These are phyloP conservation scores for Harringtonia aguacate DNA, from an alignment of 2,329 filamentous ascomycete genomes.

Conservation along the genomic window DNA sequence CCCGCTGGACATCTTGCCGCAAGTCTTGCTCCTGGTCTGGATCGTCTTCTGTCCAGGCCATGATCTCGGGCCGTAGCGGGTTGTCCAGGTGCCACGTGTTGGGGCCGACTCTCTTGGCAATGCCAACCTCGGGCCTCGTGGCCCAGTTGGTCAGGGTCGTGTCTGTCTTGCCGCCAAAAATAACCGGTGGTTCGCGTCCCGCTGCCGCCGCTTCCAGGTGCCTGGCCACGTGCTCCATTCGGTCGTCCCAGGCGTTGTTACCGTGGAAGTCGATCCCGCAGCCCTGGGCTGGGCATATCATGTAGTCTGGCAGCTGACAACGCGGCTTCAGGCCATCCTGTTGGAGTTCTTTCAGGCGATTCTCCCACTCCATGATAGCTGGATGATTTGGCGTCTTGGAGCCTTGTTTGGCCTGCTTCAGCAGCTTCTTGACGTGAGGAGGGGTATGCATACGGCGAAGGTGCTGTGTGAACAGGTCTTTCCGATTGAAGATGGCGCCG, in stretches of 20 bases:
- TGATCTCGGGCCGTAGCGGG: conserved; percentile 13
- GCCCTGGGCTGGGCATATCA: conserved; percentile 48
- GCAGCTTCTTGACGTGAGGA: conserved; percentile 25
- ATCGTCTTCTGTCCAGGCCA: conserved; percentile 8
- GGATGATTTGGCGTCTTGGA: conserved; percentile 18
- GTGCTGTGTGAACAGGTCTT: conserved; percentile 86
- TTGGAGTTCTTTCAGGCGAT: conserved; percentile 45
- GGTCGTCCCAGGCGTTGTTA: conserved; percentile 59
- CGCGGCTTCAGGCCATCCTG: conserved; percentile 47
- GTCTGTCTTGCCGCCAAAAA: conserved; percentile 29
- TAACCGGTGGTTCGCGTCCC: conserved; percentile 19
- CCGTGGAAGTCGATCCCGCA: conserved; percentile 55
- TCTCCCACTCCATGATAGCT: conserved; percentile 31
- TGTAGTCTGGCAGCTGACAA: conserved; percentile 48
- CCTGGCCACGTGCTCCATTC: conserved; percentile 79
- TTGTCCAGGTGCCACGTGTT: conserved; percentile 13
- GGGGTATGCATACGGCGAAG: conserved; percentile 73
- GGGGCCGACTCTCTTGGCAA: conserved; percentile 19
- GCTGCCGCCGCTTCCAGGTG: conserved; percentile 55
- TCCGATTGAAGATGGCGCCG: conserved; percentile 70
- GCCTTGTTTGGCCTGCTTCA: conserved; percentile 22
- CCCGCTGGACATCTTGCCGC: not conserved
- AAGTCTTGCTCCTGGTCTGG: not conserved
- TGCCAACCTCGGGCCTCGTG: conserved; percentile 22
- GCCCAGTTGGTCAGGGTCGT: conserved; percentile 30